A percentile compares a stretch with the other conserved stretches of the same genome.
Evolutionary conservation across 441 rosid genomes (phyloP).

Genomic region (Pelargonium cotyledonis): DNA sequence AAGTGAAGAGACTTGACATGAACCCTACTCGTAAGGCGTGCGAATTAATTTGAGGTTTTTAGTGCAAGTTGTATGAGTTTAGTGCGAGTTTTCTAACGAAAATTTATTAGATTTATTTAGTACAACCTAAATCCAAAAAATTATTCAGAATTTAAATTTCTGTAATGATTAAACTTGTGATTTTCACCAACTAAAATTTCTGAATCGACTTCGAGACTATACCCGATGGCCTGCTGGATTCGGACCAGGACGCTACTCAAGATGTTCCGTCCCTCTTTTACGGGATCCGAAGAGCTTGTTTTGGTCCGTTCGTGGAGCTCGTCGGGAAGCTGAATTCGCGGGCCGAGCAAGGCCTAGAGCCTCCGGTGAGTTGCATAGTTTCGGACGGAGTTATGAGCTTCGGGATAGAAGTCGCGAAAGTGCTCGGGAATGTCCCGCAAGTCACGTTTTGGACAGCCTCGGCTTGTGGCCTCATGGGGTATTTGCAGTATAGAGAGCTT

Average conservation of each 20-base stretch:
- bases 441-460: slow-evolving; percentile 38
- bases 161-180: no score
- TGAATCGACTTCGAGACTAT: slow-evolving; percentile 22
- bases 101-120: no score
- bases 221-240: slow-evolving; percentile 29
- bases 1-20: no score
- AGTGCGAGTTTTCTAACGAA: no score
- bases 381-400: slow-evolving; percentile 32
- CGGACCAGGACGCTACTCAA: slow-evolving; percentile 27
- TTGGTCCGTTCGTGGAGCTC: slow-evolving; percentile 21
- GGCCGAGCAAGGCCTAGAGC: neutral
- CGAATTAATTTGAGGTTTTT: no score
- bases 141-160: no score
- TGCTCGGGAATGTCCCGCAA: slow-evolving; percentile 16
- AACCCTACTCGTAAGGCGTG: no score
- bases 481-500: slow-evolving; percentile 23
- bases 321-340: slow-evolving; percentile 17
- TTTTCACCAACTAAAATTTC: no score
- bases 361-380: slow-evolving; percentile 24
- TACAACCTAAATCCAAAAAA: no score
- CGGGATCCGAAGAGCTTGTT: slow-evolving; percentile 20
- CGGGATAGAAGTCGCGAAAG: slow-evolving; percentile 20
- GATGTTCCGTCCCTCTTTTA: slow-evolving; percentile 11
- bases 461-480: slow-evolving; percentile 26
- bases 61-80: no score